Percentiles rank a stretch among this genome's conserved stretches.
phyloP scores from a whole-genome alignment of 148 eudicot species.

The Rhododendron simsii region DNA sequence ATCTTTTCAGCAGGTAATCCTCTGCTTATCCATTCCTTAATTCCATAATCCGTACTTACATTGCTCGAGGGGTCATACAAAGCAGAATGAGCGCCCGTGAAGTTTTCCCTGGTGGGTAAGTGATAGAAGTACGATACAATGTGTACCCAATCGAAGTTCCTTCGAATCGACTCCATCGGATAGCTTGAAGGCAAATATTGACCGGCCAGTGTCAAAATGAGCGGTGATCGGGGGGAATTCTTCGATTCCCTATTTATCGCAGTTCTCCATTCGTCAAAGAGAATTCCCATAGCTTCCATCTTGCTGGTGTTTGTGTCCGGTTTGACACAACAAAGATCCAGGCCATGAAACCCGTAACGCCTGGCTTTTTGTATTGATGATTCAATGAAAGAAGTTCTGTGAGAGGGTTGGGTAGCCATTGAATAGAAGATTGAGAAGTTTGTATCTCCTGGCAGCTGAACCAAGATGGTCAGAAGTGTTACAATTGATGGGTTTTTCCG shows the following conservation, averaged over 20 bases:
- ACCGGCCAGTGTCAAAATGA: constrained; percentile 21
- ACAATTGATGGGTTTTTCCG: constrained; percentile 16
- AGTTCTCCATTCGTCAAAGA: constrained; percentile 36
- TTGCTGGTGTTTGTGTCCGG: constrained; percentile 7
- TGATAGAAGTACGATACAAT: constrained; percentile 28
- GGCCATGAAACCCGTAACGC: constrained; percentile 26
- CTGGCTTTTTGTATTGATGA: constrained; percentile 35
- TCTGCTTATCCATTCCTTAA: constrained; percentile 29
- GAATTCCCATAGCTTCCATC: constrained; percentile 10
- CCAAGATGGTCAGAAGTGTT: constrained; percentile 12
- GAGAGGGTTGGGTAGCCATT: constrained; percentile 16
- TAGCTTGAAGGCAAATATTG: constrained; percentile 6
- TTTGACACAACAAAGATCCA: constrained; percentile 18
- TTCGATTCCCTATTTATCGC: constrained; percentile 15
- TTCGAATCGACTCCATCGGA: constrained; percentile 26
- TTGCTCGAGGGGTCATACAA: constrained; percentile 36
- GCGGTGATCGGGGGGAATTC: not conserved
- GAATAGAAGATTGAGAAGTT: not conserved
- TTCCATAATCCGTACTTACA: constrained; percentile 31
- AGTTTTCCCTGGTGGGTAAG: constrained; percentile 19
- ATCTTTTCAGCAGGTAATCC: constrained; percentile 32
- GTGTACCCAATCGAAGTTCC: constrained; percentile 37
- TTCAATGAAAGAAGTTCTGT: constrained; percentile 29
- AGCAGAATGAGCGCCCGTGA: constrained; percentile 34
- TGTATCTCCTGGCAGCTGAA: too few species aligned